Base-by-base conservation (phyloP, 495 filamentous ascomycete genomes). In the Sphaerosporella brunnea region DNA sequence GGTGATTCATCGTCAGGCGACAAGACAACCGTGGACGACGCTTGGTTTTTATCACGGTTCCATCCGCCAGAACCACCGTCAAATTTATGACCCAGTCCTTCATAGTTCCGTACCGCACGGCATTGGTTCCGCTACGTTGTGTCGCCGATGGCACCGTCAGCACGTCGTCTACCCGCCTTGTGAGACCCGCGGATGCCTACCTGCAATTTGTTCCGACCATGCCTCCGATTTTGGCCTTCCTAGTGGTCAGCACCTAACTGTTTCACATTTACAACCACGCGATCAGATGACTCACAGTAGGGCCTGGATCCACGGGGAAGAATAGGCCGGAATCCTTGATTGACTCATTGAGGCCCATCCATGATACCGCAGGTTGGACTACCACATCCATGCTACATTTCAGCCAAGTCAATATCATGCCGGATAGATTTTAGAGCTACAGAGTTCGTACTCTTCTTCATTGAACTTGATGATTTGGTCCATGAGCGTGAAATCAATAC, bases 401-500 rank as follows among this genome's bases (percentile, higher is more conserved):
- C 47, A 25, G 23, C 19, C 41, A n/a, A n/a, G n/a, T n/a, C n/a
- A n/a, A n/a, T n/a, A n/a, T n/a, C n/a, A n/a, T n/a, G n/a, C n/a
- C n/a, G n/a, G n/a, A n/a, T n/a, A n/a, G n/a, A n/a, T n/a, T 34
- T 23, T 11, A 52, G n/a, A 34, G 11, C 2, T 18, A 18, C 13
- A n/a, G 25, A 2, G 25, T 21, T 28, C 51, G 11, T 21, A 55
- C 53, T 95, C 87, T 3, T 80, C 79, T 45, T 81, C 75, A 61
- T 93, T 79, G 39, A 93, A 68, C 35, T 76, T 68, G 23, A 93
- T 32, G 24, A 93, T 80, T 52, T 78, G 70, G 59, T 92, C 77
- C 87, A 95, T 95, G 53, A 68, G 73, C 13, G 75, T 74, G 59
- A 95, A 93, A 56, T 95, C 87, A 35, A 95, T 82, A 47, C 77